Conservation (phyloP, 1,284 basidiomycete species). For the Sanghuangporus sanghuang region DNA sequence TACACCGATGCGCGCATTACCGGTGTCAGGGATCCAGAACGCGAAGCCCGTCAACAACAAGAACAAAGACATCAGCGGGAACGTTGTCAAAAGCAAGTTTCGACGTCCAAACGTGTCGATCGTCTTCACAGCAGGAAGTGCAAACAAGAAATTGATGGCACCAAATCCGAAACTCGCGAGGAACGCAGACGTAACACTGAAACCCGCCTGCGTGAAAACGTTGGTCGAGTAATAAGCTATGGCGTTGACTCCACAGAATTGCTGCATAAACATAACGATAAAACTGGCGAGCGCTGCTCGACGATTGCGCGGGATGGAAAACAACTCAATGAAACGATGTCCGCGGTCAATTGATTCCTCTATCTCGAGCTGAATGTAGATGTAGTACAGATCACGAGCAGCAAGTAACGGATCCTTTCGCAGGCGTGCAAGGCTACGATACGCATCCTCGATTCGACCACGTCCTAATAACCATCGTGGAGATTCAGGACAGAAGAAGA, state of each 20-base stretch:
- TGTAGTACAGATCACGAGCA: slow-evolving; percentile 50
- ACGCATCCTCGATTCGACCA: slow-evolving; percentile 52
- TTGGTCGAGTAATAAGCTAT: slow-evolving; percentile 69
- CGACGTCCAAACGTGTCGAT: slow-evolving; percentile 58
- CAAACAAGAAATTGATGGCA: slow-evolving; percentile 60
- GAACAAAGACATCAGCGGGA: slow-evolving; percentile 56
- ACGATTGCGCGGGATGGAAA: slow-evolving; percentile 62
- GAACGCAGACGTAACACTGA: slow-evolving; percentile 43
- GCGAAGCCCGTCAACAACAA: slow-evolving; percentile 57
- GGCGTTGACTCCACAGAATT: slow-evolving; percentile 51
- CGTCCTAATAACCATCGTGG: slow-evolving; percentile 73
- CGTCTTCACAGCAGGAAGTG: slow-evolving; percentile 57
- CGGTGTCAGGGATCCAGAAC: slow-evolving; percentile 41
- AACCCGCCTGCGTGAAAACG: slow-evolving; percentile 58
- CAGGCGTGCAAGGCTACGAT: slow-evolving; percentile 49
- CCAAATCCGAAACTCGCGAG: slow-evolving; percentile 72
- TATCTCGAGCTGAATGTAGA: slow-evolving; percentile 51
- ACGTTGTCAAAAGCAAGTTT: slow-evolving; percentile 53
- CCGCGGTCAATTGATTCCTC: slow-evolving; percentile 49
- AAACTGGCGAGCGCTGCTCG: slow-evolving; percentile 65
- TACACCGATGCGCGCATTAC: slow-evolving; percentile 36
- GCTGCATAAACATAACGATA: slow-evolving; percentile 64
- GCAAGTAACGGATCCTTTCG: slow-evolving; percentile 66
- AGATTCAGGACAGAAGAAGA: slow-evolving; percentile 47
- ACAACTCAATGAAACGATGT: slow-evolving; percentile 54